A percentile compares a stretch with the other conserved stretches of the same genome.
These are phyloP conservation scores for Kodamaea kaohsiungensis DNA, from an alignment of 805 yeast genomes.

Conservation along the genomic window DNA sequence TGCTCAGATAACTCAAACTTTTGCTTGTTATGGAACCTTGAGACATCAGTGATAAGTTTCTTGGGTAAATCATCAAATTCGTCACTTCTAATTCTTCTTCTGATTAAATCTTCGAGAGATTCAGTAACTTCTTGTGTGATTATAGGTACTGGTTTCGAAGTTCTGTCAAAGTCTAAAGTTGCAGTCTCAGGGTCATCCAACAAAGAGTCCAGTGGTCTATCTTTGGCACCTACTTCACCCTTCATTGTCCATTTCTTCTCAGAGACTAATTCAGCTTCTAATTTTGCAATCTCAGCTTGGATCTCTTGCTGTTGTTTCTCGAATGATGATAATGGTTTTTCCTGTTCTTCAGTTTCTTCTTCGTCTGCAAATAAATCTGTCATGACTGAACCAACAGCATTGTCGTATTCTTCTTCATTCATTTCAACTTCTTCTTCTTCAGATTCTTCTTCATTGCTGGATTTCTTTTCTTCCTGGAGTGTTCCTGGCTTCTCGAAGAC, in stretches of 20 bases:
- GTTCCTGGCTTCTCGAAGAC: constrained; percentile 54
- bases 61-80: constrained; percentile 85
- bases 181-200: constrained; percentile 57
- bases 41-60: constrained; percentile 65
- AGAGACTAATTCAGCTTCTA: constrained; percentile 86
- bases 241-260: constrained; percentile 92
- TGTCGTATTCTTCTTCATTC: constrained; percentile 62
- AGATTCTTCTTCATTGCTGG: constrained; percentile 34
- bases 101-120: constrained; percentile 82
- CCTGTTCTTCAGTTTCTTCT: constrained; percentile 32
- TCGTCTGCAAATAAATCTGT: constrained; percentile 59
- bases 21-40: constrained; percentile 48
- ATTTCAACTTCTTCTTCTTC: constrained; percentile 31
- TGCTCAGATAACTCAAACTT: constrained; percentile 76
- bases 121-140: constrained; percentile 89
- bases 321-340: constrained; percentile 58
- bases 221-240: constrained; percentile 84
- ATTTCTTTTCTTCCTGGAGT: neutral
- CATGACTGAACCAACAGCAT: constrained; percentile 61
- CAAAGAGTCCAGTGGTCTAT: constrained; percentile 83
- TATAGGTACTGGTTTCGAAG: constrained; percentile 94
- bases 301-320: constrained; percentile 81
- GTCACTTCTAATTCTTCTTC: constrained; percentile 71
- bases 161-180: constrained; percentile 85
- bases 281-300: constrained; percentile 70